Percentiles rank a stretch among this genome's conserved stretches.
phyloP scores from a whole-genome alignment of 2,329 filamentous ascomycete species.

The Fusarium nodosum region DNA sequence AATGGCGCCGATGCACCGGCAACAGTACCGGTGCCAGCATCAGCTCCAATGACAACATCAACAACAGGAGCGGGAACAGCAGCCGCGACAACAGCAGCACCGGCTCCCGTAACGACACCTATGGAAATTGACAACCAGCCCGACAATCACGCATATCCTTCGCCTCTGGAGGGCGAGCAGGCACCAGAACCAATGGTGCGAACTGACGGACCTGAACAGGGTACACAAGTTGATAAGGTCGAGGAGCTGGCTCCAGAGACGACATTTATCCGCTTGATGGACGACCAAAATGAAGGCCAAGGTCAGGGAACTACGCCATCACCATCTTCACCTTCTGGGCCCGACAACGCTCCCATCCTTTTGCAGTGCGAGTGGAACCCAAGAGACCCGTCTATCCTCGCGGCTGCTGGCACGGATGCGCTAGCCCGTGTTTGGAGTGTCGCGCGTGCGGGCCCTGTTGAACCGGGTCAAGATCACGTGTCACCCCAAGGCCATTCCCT shows the following conservation, averaged over 20 bases:
- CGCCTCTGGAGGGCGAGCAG: slow-evolving; percentile 71
- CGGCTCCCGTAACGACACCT: slow-evolving; percentile 61
- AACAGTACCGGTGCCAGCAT: slow-evolving; percentile 34
- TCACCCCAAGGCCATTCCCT: slow-evolving; percentile 57
- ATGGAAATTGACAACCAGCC: slow-evolving; percentile 71
- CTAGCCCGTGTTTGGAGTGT: slow-evolving; percentile 78
- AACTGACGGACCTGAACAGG: slow-evolving; percentile 73
- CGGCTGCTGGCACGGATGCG: slow-evolving; percentile 76
- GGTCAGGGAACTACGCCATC: slow-evolving; percentile 51
- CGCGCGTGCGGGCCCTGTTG: slow-evolving; percentile 65
- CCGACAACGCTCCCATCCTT: slow-evolving; percentile 70
- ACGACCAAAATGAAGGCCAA: slow-evolving; percentile 57
- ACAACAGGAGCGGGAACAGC: slow-evolving; percentile 32
- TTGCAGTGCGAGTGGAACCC: slow-evolving; percentile 79
- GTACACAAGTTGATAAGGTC: slow-evolving; percentile 74
- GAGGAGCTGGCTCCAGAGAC: slow-evolving; percentile 71
- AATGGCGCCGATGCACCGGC: slow-evolving; percentile 63
- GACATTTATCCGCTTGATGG: slow-evolving; percentile 70
- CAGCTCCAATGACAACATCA: slow-evolving; percentile 31
- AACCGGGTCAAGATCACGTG: slow-evolving; percentile 59
- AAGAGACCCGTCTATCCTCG: slow-evolving; percentile 73
- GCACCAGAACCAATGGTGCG: slow-evolving; percentile 65
- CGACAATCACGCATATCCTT: slow-evolving; percentile 74
- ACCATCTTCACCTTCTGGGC: slow-evolving; percentile 55
- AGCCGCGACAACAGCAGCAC: slow-evolving; percentile 31